Evolutionary conservation across 2,329 filamentous ascomycete genomes (phyloP).

Genomic region (Nemania abortiva): DNA sequence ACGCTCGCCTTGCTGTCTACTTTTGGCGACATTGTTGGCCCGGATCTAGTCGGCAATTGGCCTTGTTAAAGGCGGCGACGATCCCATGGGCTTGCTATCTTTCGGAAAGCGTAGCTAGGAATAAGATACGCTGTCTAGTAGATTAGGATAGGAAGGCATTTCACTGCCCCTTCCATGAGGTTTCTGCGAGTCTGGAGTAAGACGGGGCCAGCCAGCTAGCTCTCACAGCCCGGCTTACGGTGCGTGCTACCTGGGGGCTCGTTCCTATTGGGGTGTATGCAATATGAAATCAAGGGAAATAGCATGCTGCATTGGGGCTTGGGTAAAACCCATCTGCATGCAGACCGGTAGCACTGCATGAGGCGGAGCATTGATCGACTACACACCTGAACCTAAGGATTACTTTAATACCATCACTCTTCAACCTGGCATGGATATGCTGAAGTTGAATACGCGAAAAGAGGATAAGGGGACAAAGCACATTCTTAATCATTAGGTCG

Average conservation of each 20-base stretch:
- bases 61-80: background rate
- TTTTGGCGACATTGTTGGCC: slow-evolving; percentile 26
- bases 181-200: background rate
- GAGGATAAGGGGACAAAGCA: background rate
- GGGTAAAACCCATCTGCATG: slow-evolving; percentile 9
- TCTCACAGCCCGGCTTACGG: background rate
- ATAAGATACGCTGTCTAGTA: background rate
- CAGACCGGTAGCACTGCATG: slow-evolving; percentile 22
- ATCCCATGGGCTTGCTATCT: background rate
- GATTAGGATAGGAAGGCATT: background rate
- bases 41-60: slow-evolving; percentile 6
- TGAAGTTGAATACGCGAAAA: background rate
- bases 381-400: background rate
- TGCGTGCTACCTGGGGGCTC: background rate
- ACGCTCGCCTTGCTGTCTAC: slow-evolving; percentile 2
- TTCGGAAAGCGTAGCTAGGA: background rate
- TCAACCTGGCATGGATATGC: background rate
- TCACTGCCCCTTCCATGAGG: background rate
- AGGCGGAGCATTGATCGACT: slow-evolving; percentile 25
- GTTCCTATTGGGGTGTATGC: background rate
- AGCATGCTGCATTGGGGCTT: slow-evolving; percentile 21
- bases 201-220: slow-evolving; percentile 4
- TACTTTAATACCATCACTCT: background rate
- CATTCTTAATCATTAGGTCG: background rate
- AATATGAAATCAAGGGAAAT: slow-evolving; percentile 26